Percentiles rank a stretch among this genome's conserved stretches.
Conservation (phyloP, 2,329 filamentous ascomycete species). For the Aspergillus phoenicis region DNA sequence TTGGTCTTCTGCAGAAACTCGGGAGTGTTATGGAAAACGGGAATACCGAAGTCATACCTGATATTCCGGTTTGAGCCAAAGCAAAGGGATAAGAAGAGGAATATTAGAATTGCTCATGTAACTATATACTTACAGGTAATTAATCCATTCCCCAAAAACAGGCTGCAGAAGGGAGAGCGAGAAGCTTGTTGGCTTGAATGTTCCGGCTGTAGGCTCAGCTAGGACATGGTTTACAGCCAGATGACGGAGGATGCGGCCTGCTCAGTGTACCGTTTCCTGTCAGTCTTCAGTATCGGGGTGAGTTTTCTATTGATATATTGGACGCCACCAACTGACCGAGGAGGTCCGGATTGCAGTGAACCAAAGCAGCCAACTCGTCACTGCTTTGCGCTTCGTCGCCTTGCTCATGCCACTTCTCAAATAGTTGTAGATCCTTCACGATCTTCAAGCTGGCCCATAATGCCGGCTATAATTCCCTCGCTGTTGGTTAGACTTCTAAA, state of each 20-base stretch:
- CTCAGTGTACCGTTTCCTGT: background rate
- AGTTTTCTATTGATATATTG: too few species aligned
- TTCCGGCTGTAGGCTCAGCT: background rate
- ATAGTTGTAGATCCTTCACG: background rate
- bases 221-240: conserved; percentile 1
- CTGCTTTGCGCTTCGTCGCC: background rate
- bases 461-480: conserved; percentile 1
- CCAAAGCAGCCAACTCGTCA: conserved; percentile 1
- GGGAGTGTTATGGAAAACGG: too few species aligned
- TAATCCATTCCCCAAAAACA: conserved; percentile 6
- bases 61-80: too few species aligned
- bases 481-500: background rate
- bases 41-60: too few species aligned
- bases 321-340: background rate
- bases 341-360: background rate
- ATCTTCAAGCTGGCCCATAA: conserved; percentile 5
- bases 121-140: background rate
- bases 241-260: conserved; percentile 9
- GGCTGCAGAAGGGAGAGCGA: conserved; percentile 1
- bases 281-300: too few species aligned
- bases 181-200: conserved; percentile 2
- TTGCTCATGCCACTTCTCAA: conserved; percentile 5
- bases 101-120: too few species aligned
- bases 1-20: background rate
- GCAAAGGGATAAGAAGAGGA: too few species aligned